Conservation (phyloP, 1,284 basidiomycete species). For the Ganoderma meredithae region DNA sequence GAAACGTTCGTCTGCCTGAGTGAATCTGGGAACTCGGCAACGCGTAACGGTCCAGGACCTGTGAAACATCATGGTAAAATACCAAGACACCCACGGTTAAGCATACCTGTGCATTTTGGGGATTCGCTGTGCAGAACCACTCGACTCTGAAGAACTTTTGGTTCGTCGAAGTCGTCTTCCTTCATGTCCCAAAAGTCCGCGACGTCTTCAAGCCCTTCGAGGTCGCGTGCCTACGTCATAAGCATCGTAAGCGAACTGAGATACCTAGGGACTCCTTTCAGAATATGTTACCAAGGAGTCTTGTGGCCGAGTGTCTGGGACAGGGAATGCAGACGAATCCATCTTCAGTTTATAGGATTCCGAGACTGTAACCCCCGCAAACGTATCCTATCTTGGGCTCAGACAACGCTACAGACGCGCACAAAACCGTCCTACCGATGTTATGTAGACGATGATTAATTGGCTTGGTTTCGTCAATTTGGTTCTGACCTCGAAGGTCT, state of each 20-base stretch:
- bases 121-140: conserved; percentile 24
- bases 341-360: conserved; percentile 65
- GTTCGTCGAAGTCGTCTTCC: conserved; percentile 48
- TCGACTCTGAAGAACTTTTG: not conserved
- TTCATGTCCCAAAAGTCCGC: conserved; percentile 70
- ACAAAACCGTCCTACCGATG: conserved; percentile 56
- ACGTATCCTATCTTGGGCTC: conserved; percentile 59
- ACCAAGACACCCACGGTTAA: not conserved
- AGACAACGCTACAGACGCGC: conserved; percentile 11
- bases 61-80: not conserved
- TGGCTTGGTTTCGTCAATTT: conserved; percentile 79
- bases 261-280: not conserved
- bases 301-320: conserved; percentile 72
- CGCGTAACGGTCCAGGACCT: not conserved
- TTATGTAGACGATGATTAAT: conserved; percentile 64
- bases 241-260: not conserved
- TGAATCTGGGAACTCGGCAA: not conserved
- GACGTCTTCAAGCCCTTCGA: conserved; percentile 70
- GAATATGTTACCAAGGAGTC: conserved; percentile 54
- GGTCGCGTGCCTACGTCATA: conserved; percentile 59
- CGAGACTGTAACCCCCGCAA: conserved; percentile 66
- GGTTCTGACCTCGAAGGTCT: conserved; percentile 63
- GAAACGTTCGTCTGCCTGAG: conserved; percentile 35
- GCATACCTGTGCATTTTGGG: conserved; percentile 1
- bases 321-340: conserved; percentile 64